Conservation (phyloP, 305 asterid species). For the Solanum chacoense region DNA sequence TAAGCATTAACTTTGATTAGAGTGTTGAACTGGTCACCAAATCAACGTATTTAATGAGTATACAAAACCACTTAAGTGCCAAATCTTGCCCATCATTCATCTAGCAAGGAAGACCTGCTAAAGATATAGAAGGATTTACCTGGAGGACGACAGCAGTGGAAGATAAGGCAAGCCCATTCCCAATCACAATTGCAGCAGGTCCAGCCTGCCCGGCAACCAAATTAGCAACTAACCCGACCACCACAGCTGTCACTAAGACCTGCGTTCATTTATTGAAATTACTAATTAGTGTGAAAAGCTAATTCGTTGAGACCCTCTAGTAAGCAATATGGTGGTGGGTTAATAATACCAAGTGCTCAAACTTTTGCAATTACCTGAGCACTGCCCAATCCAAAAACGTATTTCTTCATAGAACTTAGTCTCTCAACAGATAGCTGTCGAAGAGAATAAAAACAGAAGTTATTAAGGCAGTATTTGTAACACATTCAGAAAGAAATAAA, state of each 20-base stretch:
- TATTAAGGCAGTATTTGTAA: neutral
- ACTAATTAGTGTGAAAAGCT: neutral
- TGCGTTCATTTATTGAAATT: conserved; percentile 23
- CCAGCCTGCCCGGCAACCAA: conserved; percentile 75
- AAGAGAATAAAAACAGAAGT: conserved; percentile 7
- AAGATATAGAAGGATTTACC: conserved; percentile 28
- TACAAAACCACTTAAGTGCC: neutral
- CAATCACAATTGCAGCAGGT: conserved; percentile 96
- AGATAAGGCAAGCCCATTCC: conserved; percentile 97
- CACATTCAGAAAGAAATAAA: neutral
- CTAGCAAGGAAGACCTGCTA: neutral
- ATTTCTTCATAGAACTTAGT: conserved; percentile 98
- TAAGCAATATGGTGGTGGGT: neutral
- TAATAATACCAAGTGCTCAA: neutral
- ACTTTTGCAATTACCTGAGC: conserved; percentile 66
- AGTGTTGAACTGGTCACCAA: neutral
- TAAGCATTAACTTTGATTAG: neutral
- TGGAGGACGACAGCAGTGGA: conserved; percentile 99
- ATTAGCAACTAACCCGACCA: conserved; percentile 65
- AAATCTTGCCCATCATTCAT: neutral
- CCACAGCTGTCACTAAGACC: conserved; percentile 92
- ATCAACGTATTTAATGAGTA: neutral
- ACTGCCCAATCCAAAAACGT: conserved; percentile 95
- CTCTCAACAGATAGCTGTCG: conserved; percentile 97
- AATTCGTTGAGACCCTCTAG: neutral